phyloP scores from a whole-genome alignment of 371 early-diverging fungal genomes.

The Actinomucor elegans region DNA sequence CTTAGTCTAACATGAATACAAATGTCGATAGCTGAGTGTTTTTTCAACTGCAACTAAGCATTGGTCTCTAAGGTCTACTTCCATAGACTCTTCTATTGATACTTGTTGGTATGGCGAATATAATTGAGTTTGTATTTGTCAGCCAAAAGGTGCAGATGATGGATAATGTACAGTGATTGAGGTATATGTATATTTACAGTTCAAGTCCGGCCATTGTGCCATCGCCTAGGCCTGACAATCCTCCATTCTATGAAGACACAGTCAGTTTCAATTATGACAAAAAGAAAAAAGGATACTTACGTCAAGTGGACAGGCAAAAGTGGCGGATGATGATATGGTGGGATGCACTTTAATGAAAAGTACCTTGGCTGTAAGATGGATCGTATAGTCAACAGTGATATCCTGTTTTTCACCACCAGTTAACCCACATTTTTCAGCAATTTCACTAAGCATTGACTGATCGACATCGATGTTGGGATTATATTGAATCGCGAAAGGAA shows the following conservation, averaged over 20 bases:
- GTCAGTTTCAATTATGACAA: not conserved
- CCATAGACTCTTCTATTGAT: no score
- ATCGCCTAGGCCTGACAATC: constrained; percentile 12
- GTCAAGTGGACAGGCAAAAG: constrained; percentile 43
- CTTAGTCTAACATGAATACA: no score
- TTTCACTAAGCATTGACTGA: constrained; percentile 41
- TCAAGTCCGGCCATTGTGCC: constrained; percentile 12
- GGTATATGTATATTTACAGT: not conserved
- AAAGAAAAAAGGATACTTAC: constrained; percentile 14
- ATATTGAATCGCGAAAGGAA: constrained; percentile 51
- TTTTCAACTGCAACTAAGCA: no score
- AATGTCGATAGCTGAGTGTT: no score
- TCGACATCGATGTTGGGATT: constrained; percentile 30
- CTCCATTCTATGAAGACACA: constrained; percentile 10
- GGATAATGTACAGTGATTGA: no score
- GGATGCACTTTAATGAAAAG: constrained; percentile 41
- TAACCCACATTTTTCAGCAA: constrained; percentile 48
- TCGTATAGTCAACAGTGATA: constrained; percentile 37
- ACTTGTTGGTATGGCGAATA: no score
- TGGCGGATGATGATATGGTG: constrained; percentile 28
- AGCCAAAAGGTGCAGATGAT: no score
- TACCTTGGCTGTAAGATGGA: constrained; percentile 32
- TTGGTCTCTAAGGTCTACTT: no score
- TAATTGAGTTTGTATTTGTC: no score
- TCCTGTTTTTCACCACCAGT: constrained; percentile 27